Evolutionary conservation across 176 grass and related monocot species (phyloP).

Genomic region (Dendrocalamus sinicus): DNA sequence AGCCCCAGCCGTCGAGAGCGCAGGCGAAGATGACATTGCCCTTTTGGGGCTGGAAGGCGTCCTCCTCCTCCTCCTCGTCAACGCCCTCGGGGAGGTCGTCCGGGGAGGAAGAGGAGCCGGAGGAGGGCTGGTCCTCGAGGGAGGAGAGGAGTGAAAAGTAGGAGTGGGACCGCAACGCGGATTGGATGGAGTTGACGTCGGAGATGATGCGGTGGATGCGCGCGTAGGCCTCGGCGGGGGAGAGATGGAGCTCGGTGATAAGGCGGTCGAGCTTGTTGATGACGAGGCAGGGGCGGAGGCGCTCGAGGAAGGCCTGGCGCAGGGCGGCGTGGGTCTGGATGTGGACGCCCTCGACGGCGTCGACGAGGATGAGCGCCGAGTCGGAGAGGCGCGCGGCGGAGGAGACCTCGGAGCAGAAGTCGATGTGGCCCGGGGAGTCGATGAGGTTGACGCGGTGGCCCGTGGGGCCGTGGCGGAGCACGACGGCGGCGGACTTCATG

Average conservation of each 20-base stretch:
- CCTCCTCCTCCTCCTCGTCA: constrained; percentile 81
- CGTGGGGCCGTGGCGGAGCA: constrained; percentile 37
- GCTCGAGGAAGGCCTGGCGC: constrained; percentile 85
- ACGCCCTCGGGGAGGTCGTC: constrained; percentile 49
- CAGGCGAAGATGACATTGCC: constrained; percentile 91
- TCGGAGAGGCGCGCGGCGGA: constrained; percentile 80
- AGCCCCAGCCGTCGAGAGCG: constrained; percentile 91
- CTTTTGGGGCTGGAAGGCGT: constrained; percentile 78
- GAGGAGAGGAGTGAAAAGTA: constrained; percentile 86
- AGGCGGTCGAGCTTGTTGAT: constrained; percentile 96
- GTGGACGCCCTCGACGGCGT: constrained; percentile 85
- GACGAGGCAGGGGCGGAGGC: constrained; percentile 82
- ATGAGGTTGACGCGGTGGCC: constrained; percentile 80
- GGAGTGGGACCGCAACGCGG: constrained; percentile 75
- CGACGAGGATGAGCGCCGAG: constrained; percentile 75
- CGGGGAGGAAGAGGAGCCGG: constrained; percentile 46
- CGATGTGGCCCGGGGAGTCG: constrained; percentile 93
- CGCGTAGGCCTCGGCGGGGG: constrained; percentile 75
- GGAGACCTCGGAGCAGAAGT: constrained; percentile 97
- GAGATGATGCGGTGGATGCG: constrained; percentile 70
- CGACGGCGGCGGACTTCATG: constrained; percentile 84
- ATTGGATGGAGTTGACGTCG: constrained; percentile 77
- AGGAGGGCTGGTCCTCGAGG: constrained; percentile 52
- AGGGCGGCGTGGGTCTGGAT: constrained; percentile 88
- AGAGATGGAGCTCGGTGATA: constrained; percentile 77